Percentiles rank a stretch among this genome's conserved stretches.
Evolutionary conservation across 2,329 filamentous ascomycete genomes (phyloP).

Genomic region (Stagonosporopsis cucurbitacearum): DNA sequence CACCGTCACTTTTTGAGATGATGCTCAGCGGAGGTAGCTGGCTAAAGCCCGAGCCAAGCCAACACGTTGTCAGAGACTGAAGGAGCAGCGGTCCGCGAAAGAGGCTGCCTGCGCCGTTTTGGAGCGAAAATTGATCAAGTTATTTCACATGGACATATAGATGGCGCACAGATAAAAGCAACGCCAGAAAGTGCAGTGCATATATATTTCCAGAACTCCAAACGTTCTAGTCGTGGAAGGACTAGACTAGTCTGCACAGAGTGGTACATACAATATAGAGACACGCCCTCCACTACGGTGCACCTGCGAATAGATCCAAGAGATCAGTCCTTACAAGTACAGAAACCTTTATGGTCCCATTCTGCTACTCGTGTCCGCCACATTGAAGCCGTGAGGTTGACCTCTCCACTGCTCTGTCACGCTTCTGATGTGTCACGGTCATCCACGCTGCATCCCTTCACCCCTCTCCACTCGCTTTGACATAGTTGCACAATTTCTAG

Average conservation of each 20-base stretch:
- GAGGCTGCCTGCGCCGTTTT: constrained; percentile 10
- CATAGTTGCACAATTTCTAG: constrained; percentile 38
- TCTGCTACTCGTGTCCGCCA: constrained; percentile 24
- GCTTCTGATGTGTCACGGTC: background rate
- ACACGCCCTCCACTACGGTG: constrained; percentile 18
- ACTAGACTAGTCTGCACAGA: constrained; percentile 12
- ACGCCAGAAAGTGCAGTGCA: background rate
- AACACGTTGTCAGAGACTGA: constrained; percentile 2
- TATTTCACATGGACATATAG: background rate
- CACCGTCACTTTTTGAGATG: constrained; percentile 15
- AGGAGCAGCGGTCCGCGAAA: background rate
- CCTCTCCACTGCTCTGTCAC: constrained; percentile 16
- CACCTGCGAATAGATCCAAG: constrained; percentile 13
- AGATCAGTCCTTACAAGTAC: constrained; percentile 38
- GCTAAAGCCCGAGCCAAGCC: constrained; percentile 23
- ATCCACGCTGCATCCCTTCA: background rate
- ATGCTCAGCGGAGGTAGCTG: background rate
- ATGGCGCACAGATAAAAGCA: too few species aligned
- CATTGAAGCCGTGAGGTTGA: constrained; percentile 22
- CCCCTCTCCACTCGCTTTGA: background rate
- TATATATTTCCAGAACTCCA: constrained; percentile 18
- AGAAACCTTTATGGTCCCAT: constrained; percentile 20
- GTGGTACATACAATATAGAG: constrained; percentile 22
- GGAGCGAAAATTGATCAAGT: background rate
- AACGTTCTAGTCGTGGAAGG: constrained; percentile 5